Conservation (phyloP, 1,284 basidiomycete species). For the Trichosporon sp. region DNA sequence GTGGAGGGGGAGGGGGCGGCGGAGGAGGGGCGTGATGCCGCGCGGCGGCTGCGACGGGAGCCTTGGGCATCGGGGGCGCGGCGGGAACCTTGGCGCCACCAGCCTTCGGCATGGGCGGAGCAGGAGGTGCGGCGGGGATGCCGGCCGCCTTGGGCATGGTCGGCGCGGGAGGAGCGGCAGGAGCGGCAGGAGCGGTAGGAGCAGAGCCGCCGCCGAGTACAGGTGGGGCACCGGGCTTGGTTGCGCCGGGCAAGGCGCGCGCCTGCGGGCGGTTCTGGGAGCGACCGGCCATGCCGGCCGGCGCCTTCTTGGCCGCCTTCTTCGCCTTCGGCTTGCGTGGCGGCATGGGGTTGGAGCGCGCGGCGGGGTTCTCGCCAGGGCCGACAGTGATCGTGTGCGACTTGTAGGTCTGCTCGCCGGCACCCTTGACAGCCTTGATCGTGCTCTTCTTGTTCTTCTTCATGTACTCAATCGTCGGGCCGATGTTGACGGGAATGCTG, state of each 20-base stretch:
- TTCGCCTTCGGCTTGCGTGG: conserved; percentile 71
- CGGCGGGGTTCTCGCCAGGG: conserved; percentile 81
- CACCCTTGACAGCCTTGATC: conserved; percentile 89
- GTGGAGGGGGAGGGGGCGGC: conserved; percentile 63
- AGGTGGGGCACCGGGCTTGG: conserved; percentile 54
- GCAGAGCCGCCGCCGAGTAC: conserved; percentile 34
- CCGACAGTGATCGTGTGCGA: conserved; percentile 86
- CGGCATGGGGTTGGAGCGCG: conserved; percentile 78
- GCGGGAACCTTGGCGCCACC: conserved; percentile 5
- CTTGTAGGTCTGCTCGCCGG: conserved; percentile 90
- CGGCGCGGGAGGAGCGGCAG: conserved; percentile 4
- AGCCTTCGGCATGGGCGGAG: conserved; percentile 20
- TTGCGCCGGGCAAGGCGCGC: conserved; percentile 51
- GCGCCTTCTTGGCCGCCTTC: conserved; percentile 50
- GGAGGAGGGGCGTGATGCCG: conserved; percentile 58
- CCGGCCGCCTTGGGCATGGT: conserved; percentile 3
- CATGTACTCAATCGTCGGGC: conserved; percentile 79
- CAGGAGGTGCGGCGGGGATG: background rate
- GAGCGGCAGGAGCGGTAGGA: background rate
- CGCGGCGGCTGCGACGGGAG: conserved; percentile 23
- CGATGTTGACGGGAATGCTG: conserved; percentile 72
- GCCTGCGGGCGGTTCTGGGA: conserved; percentile 51
- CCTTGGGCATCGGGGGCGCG: conserved; percentile 21
- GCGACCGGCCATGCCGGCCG: conserved; percentile 44
- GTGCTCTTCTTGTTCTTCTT: conserved; percentile 96